Base-by-base conservation (phyloP, 2,329 filamentous ascomycete species). In the Aulographum hederae region DNA sequence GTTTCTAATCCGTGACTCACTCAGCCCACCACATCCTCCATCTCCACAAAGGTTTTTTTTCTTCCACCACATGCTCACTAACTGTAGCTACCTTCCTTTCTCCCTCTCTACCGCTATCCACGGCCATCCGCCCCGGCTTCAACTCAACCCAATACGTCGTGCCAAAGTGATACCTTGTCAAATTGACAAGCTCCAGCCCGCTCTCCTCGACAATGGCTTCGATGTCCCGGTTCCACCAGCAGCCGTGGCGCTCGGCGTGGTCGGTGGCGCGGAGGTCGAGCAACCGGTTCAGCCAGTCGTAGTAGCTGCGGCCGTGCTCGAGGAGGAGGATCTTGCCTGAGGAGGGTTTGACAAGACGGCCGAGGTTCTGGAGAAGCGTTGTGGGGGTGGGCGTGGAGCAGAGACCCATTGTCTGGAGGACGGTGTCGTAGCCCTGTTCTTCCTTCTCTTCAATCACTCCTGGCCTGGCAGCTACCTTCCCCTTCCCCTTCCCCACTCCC, bases 211-310 rank as follows among this genome's bases (percentile, higher is more conserved):
- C 58, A 33, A 65, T 55, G 34, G 47, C 50, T 5, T 54, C 59
- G 39, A 65, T 61, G 33, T 65, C 61, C 38, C 60, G 60, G 39
- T 65, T 64, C 54, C 56, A 64, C 59, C 60, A 65, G 40, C 61
- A 65, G 13, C 61, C 61, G 37, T 62, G 57, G 28, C 54, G 48
- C 31, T 61, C 53, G 2, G 61, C 61, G 39, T 64, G 61, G 35
- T 51, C 53, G 25, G 56, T 47, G 13, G 61, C 61, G 6, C 53
- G 46, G 32, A 51, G 52, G 39, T 64, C 60, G 32, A 65, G 43
- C 21, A 61, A 41, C 8, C 41, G 44, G 44, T 65, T 63, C 38
- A 64, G 39, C 61, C 61, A 64, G 6, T 51, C 39, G 37, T 55
- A 56, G 37, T 61, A 50, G 39, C 53, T 57, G 34, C 56, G 52